Conservation (phyloP, 139 green algal genomes). For the Coelastrella sp. region DNA sequence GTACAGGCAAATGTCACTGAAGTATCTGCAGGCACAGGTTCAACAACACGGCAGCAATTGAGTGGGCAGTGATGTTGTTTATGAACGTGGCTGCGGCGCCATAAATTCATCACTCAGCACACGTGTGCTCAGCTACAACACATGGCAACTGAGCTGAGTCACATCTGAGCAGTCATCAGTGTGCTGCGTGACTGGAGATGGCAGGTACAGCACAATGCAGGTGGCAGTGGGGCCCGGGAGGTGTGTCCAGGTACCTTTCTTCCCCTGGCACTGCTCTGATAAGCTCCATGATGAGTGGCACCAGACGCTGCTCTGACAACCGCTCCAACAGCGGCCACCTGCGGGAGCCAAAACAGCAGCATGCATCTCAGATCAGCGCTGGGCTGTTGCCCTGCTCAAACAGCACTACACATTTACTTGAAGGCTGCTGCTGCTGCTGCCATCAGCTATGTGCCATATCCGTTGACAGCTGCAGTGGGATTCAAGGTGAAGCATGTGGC, state of each 20-base stretch:
- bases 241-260: slow-evolving; percentile 46
- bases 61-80: not conserved
- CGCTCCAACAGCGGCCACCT: slow-evolving; percentile 61
- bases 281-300: slow-evolving; percentile 68
- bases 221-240: no score
- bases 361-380: not conserved
- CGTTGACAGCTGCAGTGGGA: no score
- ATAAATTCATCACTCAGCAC: not conserved
- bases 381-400: not conserved
- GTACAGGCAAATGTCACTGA: slow-evolving; percentile 62
- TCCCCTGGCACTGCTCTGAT: slow-evolving; percentile 57
- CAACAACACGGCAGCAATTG: not conserved
- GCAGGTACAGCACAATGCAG: no score
- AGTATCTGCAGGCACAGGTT: slow-evolving; percentile 48
- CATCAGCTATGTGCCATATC: no score
- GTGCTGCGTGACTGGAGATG: no score
- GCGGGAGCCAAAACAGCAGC: not conserved
- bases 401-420: not conserved
- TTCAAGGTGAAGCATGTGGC: no score
- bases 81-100: not conserved
- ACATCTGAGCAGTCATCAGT: no score
- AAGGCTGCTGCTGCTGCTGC: no score
- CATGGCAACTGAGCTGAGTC: no score
- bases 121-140: no score
- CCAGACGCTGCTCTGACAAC: slow-evolving; percentile 55